These are phyloP conservation scores for Tilletia setariae DNA, from an alignment of 1,284 basidiomycete species.

Conservation along the genomic window DNA sequence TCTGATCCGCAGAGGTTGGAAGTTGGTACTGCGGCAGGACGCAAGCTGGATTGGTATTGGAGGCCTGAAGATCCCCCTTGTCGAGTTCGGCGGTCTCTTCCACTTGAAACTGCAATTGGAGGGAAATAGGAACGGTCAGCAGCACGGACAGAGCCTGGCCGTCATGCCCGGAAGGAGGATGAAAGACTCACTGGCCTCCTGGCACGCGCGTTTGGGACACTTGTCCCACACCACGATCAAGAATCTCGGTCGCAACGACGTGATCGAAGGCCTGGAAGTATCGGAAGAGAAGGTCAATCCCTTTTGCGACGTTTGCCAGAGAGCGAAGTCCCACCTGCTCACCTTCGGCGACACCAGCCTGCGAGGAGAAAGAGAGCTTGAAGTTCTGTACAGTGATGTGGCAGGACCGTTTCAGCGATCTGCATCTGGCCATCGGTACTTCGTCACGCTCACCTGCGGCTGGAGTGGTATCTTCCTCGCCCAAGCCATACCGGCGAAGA, in stretches of 20 bases:
- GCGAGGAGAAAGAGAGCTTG: background rate
- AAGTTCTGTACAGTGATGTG: background rate
- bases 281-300: background rate
- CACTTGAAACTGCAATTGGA: background rate
- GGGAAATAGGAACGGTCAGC: background rate
- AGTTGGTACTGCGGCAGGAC: background rate
- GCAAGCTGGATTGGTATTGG: background rate
- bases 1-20: background rate
- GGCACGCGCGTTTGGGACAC: background rate
- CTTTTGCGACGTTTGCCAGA: background rate
- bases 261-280: background rate
- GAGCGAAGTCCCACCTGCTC: background rate
- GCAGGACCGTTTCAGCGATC: background rate
- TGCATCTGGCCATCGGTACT: background rate
- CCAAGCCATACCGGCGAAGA: background rate
- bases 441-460: background rate
- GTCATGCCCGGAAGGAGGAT: background rate
- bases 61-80: background rate
- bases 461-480: background rate
- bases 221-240: background rate
- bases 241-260: background rate
- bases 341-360: background rate
- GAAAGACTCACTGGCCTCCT: background rate
- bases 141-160: background rate
- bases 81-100: background rate